Conservation (phyloP, 148 eudicot species). For the Rhododendron williamsianum region DNA sequence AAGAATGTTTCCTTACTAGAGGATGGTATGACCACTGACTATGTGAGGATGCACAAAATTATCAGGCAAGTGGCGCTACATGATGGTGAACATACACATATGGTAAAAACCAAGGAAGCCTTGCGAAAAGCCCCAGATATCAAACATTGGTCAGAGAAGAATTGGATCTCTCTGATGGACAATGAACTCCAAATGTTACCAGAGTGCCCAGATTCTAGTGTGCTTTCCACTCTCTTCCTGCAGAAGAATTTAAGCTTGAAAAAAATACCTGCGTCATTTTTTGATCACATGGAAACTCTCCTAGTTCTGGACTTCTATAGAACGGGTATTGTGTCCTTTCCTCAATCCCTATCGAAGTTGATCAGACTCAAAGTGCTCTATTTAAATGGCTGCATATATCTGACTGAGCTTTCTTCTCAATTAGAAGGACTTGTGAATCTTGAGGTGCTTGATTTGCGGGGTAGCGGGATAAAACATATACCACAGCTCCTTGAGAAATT, state of each 20-base stretch:
- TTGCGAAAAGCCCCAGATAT: not conserved
- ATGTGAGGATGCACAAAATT: constrained; percentile 20
- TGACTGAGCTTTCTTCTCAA: constrained; percentile 10
- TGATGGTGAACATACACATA: not conserved
- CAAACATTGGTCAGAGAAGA: constrained; percentile 8
- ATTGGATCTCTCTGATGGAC: constrained; percentile 14
- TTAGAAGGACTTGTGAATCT: not conserved
- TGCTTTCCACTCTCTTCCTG: constrained; percentile 21
- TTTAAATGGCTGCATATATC: constrained; percentile 8
- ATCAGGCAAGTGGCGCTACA: constrained; percentile 9
- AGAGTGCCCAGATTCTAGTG: constrained; percentile 2
- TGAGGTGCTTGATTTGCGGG: constrained; percentile 19
- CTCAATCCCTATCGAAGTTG: constrained; percentile 1
- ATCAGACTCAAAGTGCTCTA: constrained; percentile 13
- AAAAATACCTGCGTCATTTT: constrained; percentile 11
- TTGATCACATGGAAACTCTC: constrained; percentile 10
- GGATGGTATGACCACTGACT: not conserved
- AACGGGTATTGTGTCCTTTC: constrained; percentile 9
- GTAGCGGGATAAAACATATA: constrained; percentile 12
- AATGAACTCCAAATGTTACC: constrained; percentile 12
- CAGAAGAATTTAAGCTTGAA: constrained; percentile 9
- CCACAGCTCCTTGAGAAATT: not conserved
- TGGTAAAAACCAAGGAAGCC: constrained; percentile 11
- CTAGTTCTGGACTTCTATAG: constrained; percentile 5
- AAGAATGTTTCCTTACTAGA: constrained; percentile 14